Evolutionary conservation across 768 basidiomycete species (phyloP).

Genomic region (Tricholoma bakamatsutake): DNA sequence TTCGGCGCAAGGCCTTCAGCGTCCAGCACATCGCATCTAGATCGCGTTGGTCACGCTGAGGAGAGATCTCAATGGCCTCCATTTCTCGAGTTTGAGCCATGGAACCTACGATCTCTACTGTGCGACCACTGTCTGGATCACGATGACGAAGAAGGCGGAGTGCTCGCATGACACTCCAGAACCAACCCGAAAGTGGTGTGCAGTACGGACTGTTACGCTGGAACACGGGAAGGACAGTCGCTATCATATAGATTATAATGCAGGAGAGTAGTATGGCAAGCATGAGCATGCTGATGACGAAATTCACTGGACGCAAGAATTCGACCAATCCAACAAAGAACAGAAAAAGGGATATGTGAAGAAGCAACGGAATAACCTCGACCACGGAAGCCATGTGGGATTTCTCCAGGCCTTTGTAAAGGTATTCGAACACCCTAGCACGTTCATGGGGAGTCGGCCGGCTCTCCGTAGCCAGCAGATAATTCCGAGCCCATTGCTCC

Average conservation of each 20-base stretch:
- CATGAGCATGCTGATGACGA: slow-evolving; percentile 25
- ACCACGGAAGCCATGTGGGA: slow-evolving; percentile 35
- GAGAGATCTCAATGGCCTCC: slow-evolving; percentile 28
- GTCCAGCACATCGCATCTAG: slow-evolving; percentile 36
- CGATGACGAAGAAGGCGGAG: slow-evolving; percentile 20
- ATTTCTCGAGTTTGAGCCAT: slow-evolving; percentile 28
- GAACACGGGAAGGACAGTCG: slow-evolving; percentile 28
- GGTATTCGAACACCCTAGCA: slow-evolving; percentile 36
- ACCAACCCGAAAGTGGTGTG: slow-evolving; percentile 28
- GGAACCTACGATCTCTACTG: slow-evolving; percentile 10
- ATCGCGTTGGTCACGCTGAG: slow-evolving; percentile 31
- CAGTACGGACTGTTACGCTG: slow-evolving; percentile 29
- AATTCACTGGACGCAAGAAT: slow-evolving; percentile 35
- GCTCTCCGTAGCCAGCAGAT: slow-evolving; percentile 28
- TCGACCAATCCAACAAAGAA: slow-evolving; percentile 45
- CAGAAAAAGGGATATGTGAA: slow-evolving; percentile 43
- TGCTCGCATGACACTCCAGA: slow-evolving; percentile 23
- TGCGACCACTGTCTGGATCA: slow-evolving; percentile 15
- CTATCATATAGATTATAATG: slow-evolving; percentile 22
- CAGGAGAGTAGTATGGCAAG: slow-evolving; percentile 24
- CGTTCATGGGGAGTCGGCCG: slow-evolving; percentile 31
- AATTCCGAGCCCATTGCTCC: slow-evolving; percentile 43
- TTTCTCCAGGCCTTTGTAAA: slow-evolving; percentile 30
- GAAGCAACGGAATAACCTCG: slow-evolving; percentile 36
- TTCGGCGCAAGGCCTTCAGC: slow-evolving; percentile 27